Base-by-base conservation (phyloP, 208 protist species). In the Leptomonas pyrrhocoris region DNA sequence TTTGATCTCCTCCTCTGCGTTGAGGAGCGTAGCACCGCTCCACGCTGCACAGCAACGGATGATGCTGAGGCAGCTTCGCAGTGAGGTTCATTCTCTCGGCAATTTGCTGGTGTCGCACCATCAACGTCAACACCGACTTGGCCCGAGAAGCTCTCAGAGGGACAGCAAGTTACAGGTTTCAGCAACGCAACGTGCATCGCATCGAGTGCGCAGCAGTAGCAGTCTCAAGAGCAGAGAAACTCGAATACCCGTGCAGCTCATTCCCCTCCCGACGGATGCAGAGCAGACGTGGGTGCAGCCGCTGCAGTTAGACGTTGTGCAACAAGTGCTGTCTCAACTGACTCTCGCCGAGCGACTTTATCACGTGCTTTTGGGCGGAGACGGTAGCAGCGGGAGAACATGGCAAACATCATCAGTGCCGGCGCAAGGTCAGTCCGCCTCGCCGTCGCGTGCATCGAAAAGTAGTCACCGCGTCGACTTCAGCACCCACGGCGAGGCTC, bases 281-380 rank as follows among this genome's bases (percentile, higher is more conserved):
- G 71, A 76, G 48, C 60, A 65, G 63, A 31, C 46, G 62, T 57
- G 12, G 62, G 36, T 76, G 25, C 56, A 57, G 46, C 71, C 71
- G 3, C 50, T 76, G 19, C 62, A 65, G 25, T 54, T 49, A 7
- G 56, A 70, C 30, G 48, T 65, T 11, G 64, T 49, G 30, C 34
- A 66, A 13, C 19, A 43, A 1, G 36, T 64, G 27, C 15, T 76
- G 36, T 13, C 4, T 1, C 60, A 42, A 15, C 56, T 69, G 23
- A 15, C 18, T 7, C 31, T 49, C 18, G 31, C 50, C 28, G 54
- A 67, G 31, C 30, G 43, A 1, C 34, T 59, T 38, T 40, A 48
- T 38, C n/a, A 36, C 28, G n/a, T 27, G 27, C 31, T n/a, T 19
- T 19, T 62, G 38, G 49, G 28, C 12, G 6, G 40, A 13, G 40